A percentile compares a stretch with the other conserved stretches of the same genome.
Evolutionary conservation across 805 yeast genomes (phyloP).

Genomic region (Hanseniaspora guilliermondii): DNA sequence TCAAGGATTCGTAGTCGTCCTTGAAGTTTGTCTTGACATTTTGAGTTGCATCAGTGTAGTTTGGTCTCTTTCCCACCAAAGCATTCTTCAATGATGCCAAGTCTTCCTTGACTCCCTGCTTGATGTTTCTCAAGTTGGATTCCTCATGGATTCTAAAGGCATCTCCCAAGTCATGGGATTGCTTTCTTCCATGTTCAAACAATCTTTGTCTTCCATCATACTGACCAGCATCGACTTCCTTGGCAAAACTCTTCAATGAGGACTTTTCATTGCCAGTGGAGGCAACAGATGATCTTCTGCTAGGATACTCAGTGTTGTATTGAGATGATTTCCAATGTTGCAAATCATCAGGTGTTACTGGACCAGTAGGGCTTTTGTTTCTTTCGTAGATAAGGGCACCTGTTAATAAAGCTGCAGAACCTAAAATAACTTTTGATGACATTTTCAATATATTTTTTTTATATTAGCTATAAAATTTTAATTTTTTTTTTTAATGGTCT

Average conservation of each 20-base stretch:
- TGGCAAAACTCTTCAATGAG: neutral
- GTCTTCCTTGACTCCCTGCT: conserved; percentile 18
- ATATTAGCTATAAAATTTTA: neutral
- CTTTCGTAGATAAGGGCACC: conserved; percentile 21
- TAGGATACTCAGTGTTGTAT: conserved; percentile 6
- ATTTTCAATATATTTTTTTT: conserved; percentile 1
- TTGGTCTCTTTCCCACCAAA: conserved; percentile 12
- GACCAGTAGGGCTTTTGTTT: conserved; percentile 16
- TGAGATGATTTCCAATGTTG: neutral
- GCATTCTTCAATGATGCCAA: conserved; percentile 16
- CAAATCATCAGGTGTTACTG: conserved; percentile 14
- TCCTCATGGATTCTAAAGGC: neutral
- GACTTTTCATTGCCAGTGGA: neutral
- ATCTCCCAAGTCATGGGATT: neutral
- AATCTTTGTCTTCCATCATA: conserved; percentile 11
- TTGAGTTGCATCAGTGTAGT: neutral
- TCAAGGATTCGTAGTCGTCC: conserved; percentile 15
- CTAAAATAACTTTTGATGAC: conserved; percentile 22
- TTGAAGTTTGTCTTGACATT: conserved; percentile 15
- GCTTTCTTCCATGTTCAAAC: neutral
- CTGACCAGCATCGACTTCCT: neutral
- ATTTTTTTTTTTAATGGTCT: neutral
- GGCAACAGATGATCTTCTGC: neutral
- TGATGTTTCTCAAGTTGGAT: conserved; percentile 14
- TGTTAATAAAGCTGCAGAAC: conserved; percentile 23